Base-by-base conservation (phyloP, 768 basidiomycete species). In the Pholiota molesta region DNA sequence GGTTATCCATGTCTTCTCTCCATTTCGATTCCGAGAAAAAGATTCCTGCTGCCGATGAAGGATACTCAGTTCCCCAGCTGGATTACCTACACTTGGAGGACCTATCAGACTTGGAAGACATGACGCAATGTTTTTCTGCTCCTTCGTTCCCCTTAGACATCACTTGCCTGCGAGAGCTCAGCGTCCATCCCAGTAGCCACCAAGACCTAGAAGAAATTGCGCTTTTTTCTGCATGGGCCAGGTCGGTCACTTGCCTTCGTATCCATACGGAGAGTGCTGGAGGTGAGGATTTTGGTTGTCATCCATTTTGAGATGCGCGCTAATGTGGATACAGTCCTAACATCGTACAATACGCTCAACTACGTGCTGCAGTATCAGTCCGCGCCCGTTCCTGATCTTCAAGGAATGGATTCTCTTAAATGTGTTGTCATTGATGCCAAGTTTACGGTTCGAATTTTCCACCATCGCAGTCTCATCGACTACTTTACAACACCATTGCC, bases 391-490 rank as follows among this genome's bases (percentile, higher is more conserved):
- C 59, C 59, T 2, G 26, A 45, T 14, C 59, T 60, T 14, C 59
- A 35, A 26, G 52, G 14, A 8, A 44, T 60, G 21, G 42, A 47
- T 13, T 19, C n/a, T 23, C 52, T 60, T 5, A 31, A 44, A 11
- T 45, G 35, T 7, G 8, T 60, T 1, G 47, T 33, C n/a, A 55
- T 60, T n/a, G 52, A 54, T 28, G 59, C 59, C 3, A 45, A 55
- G 16, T 45, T 60, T 23, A 55, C 52, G 42, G 39, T 54, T 6
- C 52, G 59, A 2, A 60, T 47, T 16, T 60, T 60, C 19, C 59
- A 60, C 44, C 59, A 60, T 23, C 42, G 59, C 3, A 60, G 14
- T 17, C 59, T 60, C 28, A 44, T 60, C 21, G 59, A 60, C 23
- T 60, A 60, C 26, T 60, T 60, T 35, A 47, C 59, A 3, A 54